A percentile compares a stretch with the other conserved stretches of the same genome.
Evolutionary conservation across 2,329 filamentous ascomycete species (phyloP).

Genomic region (Colletotrichum neosansevieriae): DNA sequence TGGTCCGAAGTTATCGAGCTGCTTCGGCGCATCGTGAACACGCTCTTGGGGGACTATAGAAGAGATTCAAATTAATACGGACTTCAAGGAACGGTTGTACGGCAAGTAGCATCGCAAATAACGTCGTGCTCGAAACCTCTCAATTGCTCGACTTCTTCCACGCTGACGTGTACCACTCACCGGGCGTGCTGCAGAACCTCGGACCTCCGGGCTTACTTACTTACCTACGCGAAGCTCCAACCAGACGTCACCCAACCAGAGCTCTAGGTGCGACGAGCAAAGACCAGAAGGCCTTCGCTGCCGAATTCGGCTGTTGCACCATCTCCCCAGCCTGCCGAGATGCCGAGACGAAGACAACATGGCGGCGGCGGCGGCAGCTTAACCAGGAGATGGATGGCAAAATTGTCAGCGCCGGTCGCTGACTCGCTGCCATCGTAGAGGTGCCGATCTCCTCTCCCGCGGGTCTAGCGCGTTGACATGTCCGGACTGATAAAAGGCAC

Average conservation of each 20-base stretch:
- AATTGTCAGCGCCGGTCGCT: conserved; percentile 3
- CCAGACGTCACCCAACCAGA: conserved; percentile 6
- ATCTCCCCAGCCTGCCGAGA: conserved; percentile 9
- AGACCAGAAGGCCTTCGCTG: conserved; percentile 31
- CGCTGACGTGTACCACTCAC: conserved; percentile 9
- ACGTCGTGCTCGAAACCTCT: conserved; percentile 16
- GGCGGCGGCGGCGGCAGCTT: conserved; percentile 4
- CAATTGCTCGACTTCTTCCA: not conserved
- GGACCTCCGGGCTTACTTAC: conserved; percentile 19
- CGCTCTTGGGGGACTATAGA: not conserved
- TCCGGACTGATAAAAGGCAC: conserved; percentile 8
- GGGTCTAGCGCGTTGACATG: conserved; percentile 5
- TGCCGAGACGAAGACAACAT: conserved; percentile 22
- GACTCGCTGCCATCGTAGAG: not conserved
- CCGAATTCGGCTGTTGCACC: conserved; percentile 22
- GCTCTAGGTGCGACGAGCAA: not conserved
- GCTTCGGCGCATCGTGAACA: conserved; percentile 12
- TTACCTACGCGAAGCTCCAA: not conserved
- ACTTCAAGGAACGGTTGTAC: not conserved
- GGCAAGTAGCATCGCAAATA: not conserved
- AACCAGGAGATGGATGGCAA: not conserved
- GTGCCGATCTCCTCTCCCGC: conserved; percentile 13
- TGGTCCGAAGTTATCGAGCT: not conserved
- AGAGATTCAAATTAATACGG: not conserved
- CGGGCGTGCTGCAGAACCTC: conserved; percentile 19